Evolutionary conservation across 1,139 yeast species (phyloP), one percentile per base, ranked within the genome.

Genomic region (Debaryomyces udenii): DNA sequence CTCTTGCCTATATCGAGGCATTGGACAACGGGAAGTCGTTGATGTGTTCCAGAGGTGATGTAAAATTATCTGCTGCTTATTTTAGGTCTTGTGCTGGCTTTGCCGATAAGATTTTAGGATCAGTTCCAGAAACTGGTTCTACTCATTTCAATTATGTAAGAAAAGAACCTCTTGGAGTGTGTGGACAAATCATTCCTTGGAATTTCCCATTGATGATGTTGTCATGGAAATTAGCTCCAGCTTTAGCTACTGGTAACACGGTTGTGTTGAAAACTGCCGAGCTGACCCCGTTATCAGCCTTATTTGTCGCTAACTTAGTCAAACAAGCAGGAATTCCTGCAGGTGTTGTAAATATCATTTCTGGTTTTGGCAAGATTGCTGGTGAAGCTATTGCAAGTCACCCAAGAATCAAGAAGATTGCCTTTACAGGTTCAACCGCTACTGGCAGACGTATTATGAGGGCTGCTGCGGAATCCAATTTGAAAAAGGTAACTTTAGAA

Each of bases 151-250:
- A 80, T 50, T 86, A 80, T 66, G 68, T 72, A 44, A 66, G 71
- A 56, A 65, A 65, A 53, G 90, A 84, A 66, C 89, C 93, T 46
- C 61, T 85, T 51, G 91, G 91, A 57, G 91, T 85, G 37, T 83
- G 88, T 66, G 93, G 91, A 45, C 87, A 83, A 62, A 82, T 85
- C 52, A 83, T 86, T 53, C 94, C 95, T 53, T 86, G 95, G 95
- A 86, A 86, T 66, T 87, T 86, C 81, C 95, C 95, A 51, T 67
- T 87, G 50, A 71, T 86, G 62, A 84, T 87, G 89, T 81, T 85
- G 70, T 68, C 90, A 13, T 86, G 95, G 96, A 86, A 86, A 69
- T 70, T 87, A 47, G 93, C 86, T 45, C 95, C 96, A 40, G 93
- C 91, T 42, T 68, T 87, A 53, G 88, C 89, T 45, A 73, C 89